phyloP scores from a whole-genome alignment of 495 filamentous ascomycete species.

The Podospora pseudoanserina region DNA sequence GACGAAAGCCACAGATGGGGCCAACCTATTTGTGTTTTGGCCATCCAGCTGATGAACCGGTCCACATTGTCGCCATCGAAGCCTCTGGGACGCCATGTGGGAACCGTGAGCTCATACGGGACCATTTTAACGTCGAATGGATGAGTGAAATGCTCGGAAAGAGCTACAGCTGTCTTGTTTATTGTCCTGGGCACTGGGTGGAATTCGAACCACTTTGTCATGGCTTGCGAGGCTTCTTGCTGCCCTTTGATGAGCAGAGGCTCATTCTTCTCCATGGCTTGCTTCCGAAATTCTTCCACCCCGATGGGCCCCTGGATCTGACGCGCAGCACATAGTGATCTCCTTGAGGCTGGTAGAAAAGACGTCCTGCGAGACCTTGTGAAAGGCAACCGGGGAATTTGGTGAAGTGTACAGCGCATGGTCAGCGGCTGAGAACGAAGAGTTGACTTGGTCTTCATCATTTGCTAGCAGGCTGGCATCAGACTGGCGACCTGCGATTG shows the following conservation, averaged over 20 bases:
- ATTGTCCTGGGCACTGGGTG: background rate
- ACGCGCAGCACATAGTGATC: background rate
- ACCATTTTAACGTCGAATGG: background rate
- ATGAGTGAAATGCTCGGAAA: background rate
- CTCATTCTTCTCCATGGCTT: background rate
- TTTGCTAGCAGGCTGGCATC: background rate
- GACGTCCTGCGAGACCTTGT: background rate
- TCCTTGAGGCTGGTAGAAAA: background rate
- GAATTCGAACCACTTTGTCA: slow-evolving; percentile 1
- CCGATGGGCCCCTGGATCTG: background rate
- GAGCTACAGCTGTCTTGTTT: background rate
- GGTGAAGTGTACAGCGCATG: background rate
- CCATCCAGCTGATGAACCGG: background rate
- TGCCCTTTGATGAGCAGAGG: background rate
- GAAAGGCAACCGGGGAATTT: background rate
- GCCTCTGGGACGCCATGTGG: background rate
- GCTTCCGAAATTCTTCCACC: background rate
- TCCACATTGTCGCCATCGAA: background rate
- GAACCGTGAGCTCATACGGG: slow-evolving; percentile 8
- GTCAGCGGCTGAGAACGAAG: background rate
- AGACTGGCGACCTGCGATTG: background rate
- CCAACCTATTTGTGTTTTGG: background rate
- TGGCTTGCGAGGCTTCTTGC: background rate
- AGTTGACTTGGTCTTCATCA: background rate
- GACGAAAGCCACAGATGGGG: background rate